phyloP scores from a whole-genome alignment of 495 filamentous ascomycete species.

The Peziza echinospora region DNA sequence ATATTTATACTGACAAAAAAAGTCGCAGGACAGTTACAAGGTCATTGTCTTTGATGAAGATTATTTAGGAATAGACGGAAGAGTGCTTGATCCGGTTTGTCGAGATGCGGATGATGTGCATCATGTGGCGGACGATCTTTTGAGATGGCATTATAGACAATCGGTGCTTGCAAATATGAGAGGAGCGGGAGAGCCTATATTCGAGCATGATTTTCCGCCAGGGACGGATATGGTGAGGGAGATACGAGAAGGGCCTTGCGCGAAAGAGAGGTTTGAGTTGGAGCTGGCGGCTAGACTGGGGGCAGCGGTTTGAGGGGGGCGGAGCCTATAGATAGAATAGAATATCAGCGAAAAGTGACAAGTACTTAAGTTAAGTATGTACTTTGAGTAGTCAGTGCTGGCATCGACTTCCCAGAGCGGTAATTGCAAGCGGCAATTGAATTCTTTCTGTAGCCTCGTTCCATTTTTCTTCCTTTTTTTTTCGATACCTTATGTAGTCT shows the following conservation, averaged over 20 bases:
- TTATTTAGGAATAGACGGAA: slow-evolving; percentile 16
- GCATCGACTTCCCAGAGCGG: too few relatives aligned
- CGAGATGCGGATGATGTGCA: slow-evolving; percentile 15
- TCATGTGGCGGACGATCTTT: slow-evolving; percentile 20
- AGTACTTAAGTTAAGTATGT: too few relatives aligned
- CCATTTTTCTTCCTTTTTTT: too few relatives aligned
- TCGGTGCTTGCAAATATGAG: slow-evolving; percentile 22
- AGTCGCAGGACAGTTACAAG: slow-evolving; percentile 22
- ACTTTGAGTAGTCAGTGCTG: too few relatives aligned
- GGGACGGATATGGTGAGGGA: slow-evolving; percentile 23
- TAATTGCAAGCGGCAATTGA: too few relatives aligned
- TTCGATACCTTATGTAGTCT: too few relatives aligned
- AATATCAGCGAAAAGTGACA: too few relatives aligned
- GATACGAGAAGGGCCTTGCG: slow-evolving; percentile 19
- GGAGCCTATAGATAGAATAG: too few relatives aligned
- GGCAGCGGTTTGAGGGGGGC: too few relatives aligned
- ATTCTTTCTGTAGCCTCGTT: too few relatives aligned
- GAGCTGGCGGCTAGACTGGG: slow-evolving; percentile 21
- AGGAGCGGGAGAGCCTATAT: slow-evolving; percentile 22
- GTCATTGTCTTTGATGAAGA: slow-evolving; percentile 18
- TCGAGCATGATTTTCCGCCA: slow-evolving; percentile 25
- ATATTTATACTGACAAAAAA: neutral
- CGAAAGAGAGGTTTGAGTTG: slow-evolving; percentile 21
- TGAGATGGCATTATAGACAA: slow-evolving; percentile 26
- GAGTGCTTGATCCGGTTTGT: slow-evolving; percentile 19